Conservation (phyloP, 228 moss, liverwort and hornwort species). For the Sphagnum magellanicum region DNA sequence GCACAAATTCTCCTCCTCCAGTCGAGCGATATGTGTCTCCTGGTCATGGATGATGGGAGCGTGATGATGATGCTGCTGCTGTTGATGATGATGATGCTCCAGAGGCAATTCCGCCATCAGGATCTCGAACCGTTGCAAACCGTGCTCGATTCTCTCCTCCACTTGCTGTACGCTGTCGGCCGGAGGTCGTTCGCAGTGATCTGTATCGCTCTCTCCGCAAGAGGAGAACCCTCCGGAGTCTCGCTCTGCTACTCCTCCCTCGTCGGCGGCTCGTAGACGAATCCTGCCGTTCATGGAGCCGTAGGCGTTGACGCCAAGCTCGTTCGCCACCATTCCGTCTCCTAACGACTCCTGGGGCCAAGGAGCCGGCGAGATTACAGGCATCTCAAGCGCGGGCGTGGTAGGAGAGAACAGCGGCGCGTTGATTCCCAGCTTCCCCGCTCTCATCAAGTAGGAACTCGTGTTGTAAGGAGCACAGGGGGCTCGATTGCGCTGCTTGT, state of each 20-base stretch:
- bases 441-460: constrained; percentile 68
- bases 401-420: constrained; percentile 46
- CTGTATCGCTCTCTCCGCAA: constrained; percentile 43
- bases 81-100: constrained; percentile 8
- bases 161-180: constrained; percentile 54
- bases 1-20: constrained; percentile 54
- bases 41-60: constrained; percentile 28
- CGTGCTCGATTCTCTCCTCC: constrained; percentile 56
- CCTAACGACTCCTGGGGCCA: constrained; percentile 46
- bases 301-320: constrained; percentile 57
- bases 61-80: not conserved
- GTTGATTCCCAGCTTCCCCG: constrained; percentile 70
- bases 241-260: constrained; percentile 13
- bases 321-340: constrained; percentile 51
- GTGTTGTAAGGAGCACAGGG: constrained; percentile 69
- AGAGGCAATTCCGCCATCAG: constrained; percentile 27
- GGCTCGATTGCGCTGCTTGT: constrained; percentile 39
- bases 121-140: constrained; percentile 55
- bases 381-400: constrained; percentile 40
- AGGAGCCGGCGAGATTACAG: constrained; percentile 46
- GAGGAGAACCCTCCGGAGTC: constrained; percentile 37
- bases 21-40: constrained; percentile 42
- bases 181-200: constrained; percentile 36
- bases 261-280: constrained; percentile 45
- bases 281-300: constrained; percentile 59